phyloP scores from a whole-genome alignment of 768 basidiomycete genomes.

The Gymnopilus dilepis region DNA sequence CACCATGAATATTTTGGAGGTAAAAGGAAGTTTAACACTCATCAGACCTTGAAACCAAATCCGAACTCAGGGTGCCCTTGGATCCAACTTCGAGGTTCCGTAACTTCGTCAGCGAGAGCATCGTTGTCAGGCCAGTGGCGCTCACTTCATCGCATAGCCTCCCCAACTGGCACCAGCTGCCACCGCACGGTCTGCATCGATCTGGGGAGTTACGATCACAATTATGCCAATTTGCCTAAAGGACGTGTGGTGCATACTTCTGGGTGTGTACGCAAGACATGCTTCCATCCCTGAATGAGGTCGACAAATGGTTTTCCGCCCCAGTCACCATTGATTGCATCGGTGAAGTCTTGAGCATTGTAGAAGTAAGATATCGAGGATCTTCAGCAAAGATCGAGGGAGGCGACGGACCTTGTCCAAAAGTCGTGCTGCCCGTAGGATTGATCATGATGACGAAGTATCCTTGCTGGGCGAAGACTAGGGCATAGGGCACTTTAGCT shows the following conservation, averaged over 20 bases:
- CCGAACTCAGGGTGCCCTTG: slow-evolving; percentile 90
- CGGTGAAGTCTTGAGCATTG: slow-evolving; percentile 66
- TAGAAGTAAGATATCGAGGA: not conserved
- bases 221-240: not conserved
- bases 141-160: slow-evolving; percentile 88
- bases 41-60: slow-evolving; percentile 77
- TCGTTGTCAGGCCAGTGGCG: not conserved
- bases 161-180: slow-evolving; percentile 87
- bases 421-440: slow-evolving; percentile 93
- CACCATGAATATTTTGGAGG: too few species aligned
- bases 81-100: slow-evolving; percentile 71
- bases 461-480: slow-evolving; percentile 85
- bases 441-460: slow-evolving; percentile 90
- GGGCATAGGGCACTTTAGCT: not conserved
- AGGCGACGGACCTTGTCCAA: slow-evolving; percentile 70
- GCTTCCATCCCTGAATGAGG: slow-evolving; percentile 74
- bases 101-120: not conserved
- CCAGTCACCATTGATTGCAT: slow-evolving; percentile 82
- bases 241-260: slow-evolving; percentile 54
- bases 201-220: slow-evolving; percentile 39
- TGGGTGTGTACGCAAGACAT: slow-evolving; percentile 67
- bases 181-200: slow-evolving; percentile 71
- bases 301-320: slow-evolving; percentile 87
- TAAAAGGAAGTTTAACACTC: too few species aligned
- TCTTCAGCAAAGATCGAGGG: too few species aligned